Conservation (phyloP, 139 green algal genomes). For the Trebouxia sp. region DNA sequence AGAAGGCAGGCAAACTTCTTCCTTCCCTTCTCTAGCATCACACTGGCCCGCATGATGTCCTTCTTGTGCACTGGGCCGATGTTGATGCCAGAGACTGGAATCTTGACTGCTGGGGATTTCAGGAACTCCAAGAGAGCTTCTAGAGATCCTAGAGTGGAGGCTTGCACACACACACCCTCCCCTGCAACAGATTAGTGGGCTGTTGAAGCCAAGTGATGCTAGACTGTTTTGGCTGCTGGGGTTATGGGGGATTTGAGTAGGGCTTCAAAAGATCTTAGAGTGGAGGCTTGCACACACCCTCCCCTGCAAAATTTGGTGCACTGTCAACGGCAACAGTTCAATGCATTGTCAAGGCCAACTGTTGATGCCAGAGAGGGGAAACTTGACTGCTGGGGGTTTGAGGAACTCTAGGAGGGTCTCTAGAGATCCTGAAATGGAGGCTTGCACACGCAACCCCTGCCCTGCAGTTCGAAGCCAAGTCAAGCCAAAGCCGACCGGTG, state of each 20-base stretch:
- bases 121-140: conserved; percentile 98
- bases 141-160: conserved; percentile 96
- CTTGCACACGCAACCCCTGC: no score
- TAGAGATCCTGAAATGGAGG: conserved; percentile 95
- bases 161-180: conserved; percentile 97
- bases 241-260: conserved; percentile 94
- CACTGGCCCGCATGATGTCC: conserved; percentile 95
- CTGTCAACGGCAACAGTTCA: conserved; percentile 57
- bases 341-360: background rate
- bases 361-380: background rate
- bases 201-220: background rate
- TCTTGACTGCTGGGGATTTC: conserved; percentile 74
- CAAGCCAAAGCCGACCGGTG: no score
- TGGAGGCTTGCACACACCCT: conserved; percentile 96
- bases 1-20: conserved; percentile 96
- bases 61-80: conserved; percentile 97
- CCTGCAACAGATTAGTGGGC: conserved; percentile 32
- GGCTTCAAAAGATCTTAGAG: conserved; percentile 97
- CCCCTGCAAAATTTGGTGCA: no score
- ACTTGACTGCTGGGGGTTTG: conserved; percentile 52
- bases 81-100: conserved; percentile 90
- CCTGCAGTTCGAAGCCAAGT: no score
- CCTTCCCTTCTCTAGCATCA: conserved; percentile 92
- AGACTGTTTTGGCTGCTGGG: conserved; percentile 33
- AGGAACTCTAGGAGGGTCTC: conserved; percentile 98